Base-by-base conservation (phyloP, 345 rosid species). In the Citrus medica region DNA sequence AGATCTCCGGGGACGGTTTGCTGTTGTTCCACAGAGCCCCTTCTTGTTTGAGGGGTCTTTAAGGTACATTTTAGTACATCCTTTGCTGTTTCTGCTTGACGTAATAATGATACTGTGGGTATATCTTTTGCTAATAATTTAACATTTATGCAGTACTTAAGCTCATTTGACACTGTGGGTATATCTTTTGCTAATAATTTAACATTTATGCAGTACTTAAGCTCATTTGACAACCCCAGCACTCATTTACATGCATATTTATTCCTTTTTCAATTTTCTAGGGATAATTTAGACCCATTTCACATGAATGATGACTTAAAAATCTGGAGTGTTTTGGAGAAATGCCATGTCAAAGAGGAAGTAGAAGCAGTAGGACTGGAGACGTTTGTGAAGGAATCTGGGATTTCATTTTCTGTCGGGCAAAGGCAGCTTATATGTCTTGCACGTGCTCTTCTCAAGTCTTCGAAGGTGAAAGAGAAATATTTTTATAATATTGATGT, bases 391-490 rank as follows among this genome's bases (percentile, higher is more conserved):
- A 89, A 88, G 79, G 95, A 87, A 85, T 89, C 93, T 65, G 95
- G 95, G 76, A 78, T 80, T 61, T 86, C 90, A 6, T 92, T 93
- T 84, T 95, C 98, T 35, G 92, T 90, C 40, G 99, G 98, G 25
- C 98, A 92, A 85, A 90, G 96, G 86, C 99, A 93, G 85, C 98
- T 95, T 59, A 83, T 95, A 63, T 95, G 98, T 84, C 94, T 95
- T 68, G 93, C 93, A 5, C 96, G 98, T 28, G 97, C 98, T 51
- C 91, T 93, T 76, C 96, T 95, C 79, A 92, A 89, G 89, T 92
- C 91, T 69, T 91, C 96, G 4, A 93, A 90, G 93, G 97, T 90
- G 81, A 78, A 80, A 40, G 68, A 40, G 68, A 37, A 22, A 28
- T 28, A 67, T 37, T 46, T 53, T 67, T 40, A 19, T 19, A 27